A percentile compares a stretch with the other conserved stretches of the same genome.
phyloP scores from a whole-genome alignment of 139 green algal genomes.

The Chlamydomonas schloesseri region DNA sequence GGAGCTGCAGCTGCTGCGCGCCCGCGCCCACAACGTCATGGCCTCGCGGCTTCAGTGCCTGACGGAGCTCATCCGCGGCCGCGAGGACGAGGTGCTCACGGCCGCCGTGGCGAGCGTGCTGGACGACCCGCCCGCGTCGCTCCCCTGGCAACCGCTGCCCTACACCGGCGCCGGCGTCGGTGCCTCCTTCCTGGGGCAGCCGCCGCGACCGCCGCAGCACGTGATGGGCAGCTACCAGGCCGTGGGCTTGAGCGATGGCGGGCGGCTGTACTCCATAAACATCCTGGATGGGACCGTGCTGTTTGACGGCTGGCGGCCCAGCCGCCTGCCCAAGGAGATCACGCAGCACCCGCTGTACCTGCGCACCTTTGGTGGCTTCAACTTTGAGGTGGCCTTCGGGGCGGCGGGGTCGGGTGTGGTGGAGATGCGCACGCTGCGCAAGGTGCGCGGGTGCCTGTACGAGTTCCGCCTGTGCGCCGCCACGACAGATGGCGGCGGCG shows the following conservation, averaged over 20 bases:
- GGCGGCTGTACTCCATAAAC: slow-evolving; percentile 65
- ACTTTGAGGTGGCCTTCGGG: slow-evolving; percentile 61
- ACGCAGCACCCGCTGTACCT: slow-evolving; percentile 61
- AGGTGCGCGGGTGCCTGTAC: slow-evolving; percentile 16
- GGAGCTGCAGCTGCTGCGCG: slow-evolving; percentile 29
- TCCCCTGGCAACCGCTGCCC: neutral
- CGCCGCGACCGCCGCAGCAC: too few species aligned
- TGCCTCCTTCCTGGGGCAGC: too few species aligned
- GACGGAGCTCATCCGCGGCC: neutral
- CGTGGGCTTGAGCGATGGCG: slow-evolving; percentile 1
- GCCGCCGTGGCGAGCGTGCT: neutral
- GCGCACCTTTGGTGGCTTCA: slow-evolving; percentile 61
- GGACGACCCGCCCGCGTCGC: neutral
- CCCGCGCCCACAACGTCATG: slow-evolving; percentile 43
- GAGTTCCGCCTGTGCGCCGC: slow-evolving; percentile 14
- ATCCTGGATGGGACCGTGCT: slow-evolving; percentile 59
- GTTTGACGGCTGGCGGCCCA: slow-evolving; percentile 53
- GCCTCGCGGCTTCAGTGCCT: slow-evolving; percentile 1
- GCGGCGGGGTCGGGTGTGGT: neutral
- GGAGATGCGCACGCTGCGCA: slow-evolving; percentile 43
- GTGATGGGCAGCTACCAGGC: slow-evolving; percentile 52
- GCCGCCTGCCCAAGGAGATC: slow-evolving; percentile 56
- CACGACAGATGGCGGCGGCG: neutral
- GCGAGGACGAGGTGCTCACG: slow-evolving; percentile 1
- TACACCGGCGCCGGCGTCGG: neutral